Percentiles rank a stretch among this genome's conserved stretches.
Evolutionary conservation across 768 basidiomycete genomes (phyloP).

Genomic region (Hysterangium stoloniferum): DNA sequence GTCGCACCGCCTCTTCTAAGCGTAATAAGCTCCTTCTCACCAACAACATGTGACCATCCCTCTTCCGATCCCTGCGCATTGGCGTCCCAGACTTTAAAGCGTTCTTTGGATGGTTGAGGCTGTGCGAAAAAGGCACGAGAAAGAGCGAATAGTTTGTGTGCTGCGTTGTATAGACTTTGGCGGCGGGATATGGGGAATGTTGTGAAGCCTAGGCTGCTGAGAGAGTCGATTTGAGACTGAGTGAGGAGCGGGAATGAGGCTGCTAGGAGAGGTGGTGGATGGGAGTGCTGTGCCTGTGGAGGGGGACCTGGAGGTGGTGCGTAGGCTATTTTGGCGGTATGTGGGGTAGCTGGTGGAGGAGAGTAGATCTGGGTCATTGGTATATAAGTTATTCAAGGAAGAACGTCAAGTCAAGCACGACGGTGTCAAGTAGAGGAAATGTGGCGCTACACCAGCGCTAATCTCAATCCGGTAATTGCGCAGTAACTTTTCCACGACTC

Average conservation of each 20-base stretch:
- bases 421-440: too few species aligned
- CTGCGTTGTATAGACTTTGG: slow-evolving; percentile 7
- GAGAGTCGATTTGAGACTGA: background rate
- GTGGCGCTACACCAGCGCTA: too few species aligned
- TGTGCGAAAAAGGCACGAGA: slow-evolving; percentile 11
- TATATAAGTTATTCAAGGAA: too few species aligned
- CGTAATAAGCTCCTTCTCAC: slow-evolving; percentile 16
- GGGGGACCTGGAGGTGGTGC: slow-evolving; percentile 7
- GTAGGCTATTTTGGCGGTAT: background rate
- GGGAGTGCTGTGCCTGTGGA: background rate
- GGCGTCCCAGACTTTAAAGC: slow-evolving; percentile 2
- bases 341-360: slow-evolving; percentile 6
- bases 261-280: background rate
- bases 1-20: slow-evolving; percentile 10
- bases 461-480: too few species aligned
- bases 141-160: slow-evolving; percentile 4
- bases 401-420: too few species aligned
- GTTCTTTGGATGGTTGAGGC: slow-evolving; percentile 1
- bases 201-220: slow-evolving; percentile 2
- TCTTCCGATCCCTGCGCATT: slow-evolving; percentile 15
- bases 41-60: slow-evolving; percentile 14
- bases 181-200: slow-evolving; percentile 3
- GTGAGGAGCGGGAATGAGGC: slow-evolving; percentile 1
- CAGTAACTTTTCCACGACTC: too few species aligned
- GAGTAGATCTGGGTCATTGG: slow-evolving; percentile 2